Evolutionary conservation across 202 grass and related monocot genomes (phyloP), one percentile per base, ranked within the genome.

Genomic region (Bolboschoenoplectus hybrid): DNA sequence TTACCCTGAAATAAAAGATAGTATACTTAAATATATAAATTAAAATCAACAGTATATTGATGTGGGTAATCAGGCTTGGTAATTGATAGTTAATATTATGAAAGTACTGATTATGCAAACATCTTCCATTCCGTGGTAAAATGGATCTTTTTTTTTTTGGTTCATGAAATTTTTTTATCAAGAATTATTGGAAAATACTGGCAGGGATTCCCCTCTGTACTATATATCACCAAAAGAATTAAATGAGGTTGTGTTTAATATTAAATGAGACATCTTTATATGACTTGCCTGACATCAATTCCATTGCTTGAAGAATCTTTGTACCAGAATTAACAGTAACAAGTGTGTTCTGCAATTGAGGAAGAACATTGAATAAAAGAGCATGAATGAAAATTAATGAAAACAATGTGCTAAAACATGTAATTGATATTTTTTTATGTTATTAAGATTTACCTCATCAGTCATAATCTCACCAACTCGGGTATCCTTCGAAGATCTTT

Each of bases 381-480:
- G 2, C 5, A 75, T 13, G 0, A 5, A 79, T n/a, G 8, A 17
- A 46, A 3, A 10, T 73, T 47, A 66, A 19, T 82, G 63, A 83
- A 88, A 1, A 7, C 50, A 82, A 67, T 74, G 17, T 51, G 9
- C 26, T 63, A 82, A 43, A 7, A 78, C 38, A 84, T 58, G 38
- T 19, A 7, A 32, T 14, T 84, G 13, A 71, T 71, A 46, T 55
- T 57, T 64, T 66, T 34, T 1, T 47, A 7, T 38, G 17, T 7
- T 20, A 67, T 49, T 55, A 77, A 12, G 40, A 14, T 87, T 89
- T 85, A 96, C 93, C 90, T 98, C 89, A 53, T 98, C 81, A 12
- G 97, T 98, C 97, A 98, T 98, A 82, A 98, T 94, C 43, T 98
- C 90, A 45, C 67, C 75, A 58, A 98, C 91, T 85, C 86, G 95